Conservation (phyloP, 768 basidiomycete genomes). For the Leccinum pellstonianum region DNA sequence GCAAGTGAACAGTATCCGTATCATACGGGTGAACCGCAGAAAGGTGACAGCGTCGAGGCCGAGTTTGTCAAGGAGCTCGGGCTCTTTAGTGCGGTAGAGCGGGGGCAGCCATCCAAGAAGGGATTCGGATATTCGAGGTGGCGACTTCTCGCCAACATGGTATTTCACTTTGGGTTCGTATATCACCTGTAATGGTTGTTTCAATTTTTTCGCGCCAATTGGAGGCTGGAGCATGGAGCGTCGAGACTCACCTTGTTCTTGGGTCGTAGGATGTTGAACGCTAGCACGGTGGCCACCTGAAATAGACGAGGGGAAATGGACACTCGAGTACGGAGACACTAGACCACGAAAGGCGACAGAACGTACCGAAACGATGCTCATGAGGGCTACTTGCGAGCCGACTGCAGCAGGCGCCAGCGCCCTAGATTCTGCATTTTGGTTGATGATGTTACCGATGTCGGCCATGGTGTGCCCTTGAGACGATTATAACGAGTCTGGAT, state of each 20-base stretch:
- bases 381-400: slow-evolving; percentile 71
- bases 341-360: slow-evolving; percentile 8
- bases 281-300: slow-evolving; percentile 63
- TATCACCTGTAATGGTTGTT: slow-evolving; percentile 52
- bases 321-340: too few species aligned
- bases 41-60: slow-evolving; percentile 94
- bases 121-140: slow-evolving; percentile 78
- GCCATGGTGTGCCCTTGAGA: slow-evolving; percentile 27
- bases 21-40: slow-evolving; percentile 55
- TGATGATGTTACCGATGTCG: slow-evolving; percentile 33
- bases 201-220: too few species aligned
- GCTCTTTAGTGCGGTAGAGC: slow-evolving; percentile 77
- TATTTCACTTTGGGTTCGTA: slow-evolving; percentile 96
- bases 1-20: slow-evolving; percentile 69
- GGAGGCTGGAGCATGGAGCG: neutral
- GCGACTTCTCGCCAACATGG: slow-evolving; percentile 71
- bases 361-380: slow-evolving; percentile 72
- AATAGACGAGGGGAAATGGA: neutral
- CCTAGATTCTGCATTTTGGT: slow-evolving; percentile 40
- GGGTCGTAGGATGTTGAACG: slow-evolving; percentile 86
- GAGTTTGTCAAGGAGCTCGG: slow-evolving; percentile 83
- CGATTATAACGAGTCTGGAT: slow-evolving; percentile 15
- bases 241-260: slow-evolving; percentile 66
- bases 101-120: slow-evolving; percentile 91
- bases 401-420: slow-evolving; percentile 81